These are phyloP conservation scores for Hyphopichia pseudoburtonii DNA, from an alignment of 1,139 yeast genomes.

Conservation along the genomic window DNA sequence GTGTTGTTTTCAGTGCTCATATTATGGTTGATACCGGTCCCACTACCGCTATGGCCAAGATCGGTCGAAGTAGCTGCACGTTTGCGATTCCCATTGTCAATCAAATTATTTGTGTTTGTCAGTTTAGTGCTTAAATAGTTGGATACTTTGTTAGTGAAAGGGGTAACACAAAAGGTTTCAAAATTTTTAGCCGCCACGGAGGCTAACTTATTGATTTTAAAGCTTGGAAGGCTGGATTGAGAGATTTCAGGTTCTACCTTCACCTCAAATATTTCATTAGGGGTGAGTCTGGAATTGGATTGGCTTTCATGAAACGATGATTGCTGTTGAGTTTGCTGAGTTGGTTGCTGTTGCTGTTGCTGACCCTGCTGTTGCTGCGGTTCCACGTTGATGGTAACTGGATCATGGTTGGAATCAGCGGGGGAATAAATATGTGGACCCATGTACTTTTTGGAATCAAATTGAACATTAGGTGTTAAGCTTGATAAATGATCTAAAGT, in stretches of 20 bases:
- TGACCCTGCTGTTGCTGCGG: not conserved
- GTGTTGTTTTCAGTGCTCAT: too few relatives aligned
- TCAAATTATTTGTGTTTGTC: conserved; percentile 4
- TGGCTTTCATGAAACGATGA: not conserved
- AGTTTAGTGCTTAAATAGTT: conserved; percentile 6
- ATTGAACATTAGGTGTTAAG: conserved; percentile 24
- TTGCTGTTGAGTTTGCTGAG: not conserved
- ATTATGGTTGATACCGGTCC: too few relatives aligned
- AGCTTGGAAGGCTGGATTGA: conserved; percentile 17
- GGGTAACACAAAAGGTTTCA: conserved; percentile 50
- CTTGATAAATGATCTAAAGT: conserved; percentile 33
- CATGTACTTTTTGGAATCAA: conserved; percentile 13
- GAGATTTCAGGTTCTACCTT: conserved; percentile 15
- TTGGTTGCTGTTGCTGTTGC: not conserved
- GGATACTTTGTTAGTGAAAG: conserved; percentile 29
- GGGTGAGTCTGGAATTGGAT: conserved; percentile 1
- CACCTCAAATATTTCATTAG: conserved; percentile 6
- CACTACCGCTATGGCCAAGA: too few relatives aligned
- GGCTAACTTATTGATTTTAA: conserved; percentile 22
- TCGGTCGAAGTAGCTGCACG: conserved; percentile 15
- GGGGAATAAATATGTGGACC: not conserved
- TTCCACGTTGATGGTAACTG: conserved; percentile 4
- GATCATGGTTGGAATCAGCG: conserved; percentile 2
- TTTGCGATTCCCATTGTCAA: not conserved
- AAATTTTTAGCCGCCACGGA: conserved; percentile 56